Conservation (phyloP, 2,329 filamentous ascomycete species). For the Hyphodiscus sp. region DNA sequence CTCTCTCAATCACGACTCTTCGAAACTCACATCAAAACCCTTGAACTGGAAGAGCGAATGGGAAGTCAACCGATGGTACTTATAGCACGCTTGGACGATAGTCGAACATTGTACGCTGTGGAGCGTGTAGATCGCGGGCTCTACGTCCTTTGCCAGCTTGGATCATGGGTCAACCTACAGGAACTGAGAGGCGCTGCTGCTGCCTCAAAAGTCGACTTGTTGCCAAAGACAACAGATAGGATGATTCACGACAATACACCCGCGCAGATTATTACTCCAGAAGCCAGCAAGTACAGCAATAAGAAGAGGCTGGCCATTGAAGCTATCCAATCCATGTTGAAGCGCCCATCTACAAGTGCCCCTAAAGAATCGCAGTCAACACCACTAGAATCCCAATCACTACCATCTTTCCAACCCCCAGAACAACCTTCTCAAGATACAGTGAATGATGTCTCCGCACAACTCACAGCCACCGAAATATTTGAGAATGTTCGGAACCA, state of each 20-base stretch:
- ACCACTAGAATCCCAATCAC: conserved; percentile 3
- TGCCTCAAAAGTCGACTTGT: conserved; percentile 33
- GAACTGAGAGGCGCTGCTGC: conserved; percentile 46
- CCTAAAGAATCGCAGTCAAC: conserved; percentile 13
- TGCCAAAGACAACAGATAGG: conserved; percentile 21
- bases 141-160: conserved; percentile 64
- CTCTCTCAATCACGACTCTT: conserved; percentile 50
- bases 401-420: conserved; percentile 5
- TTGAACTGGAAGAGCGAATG: conserved; percentile 57
- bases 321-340: conserved; percentile 55
- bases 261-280: conserved; percentile 9
- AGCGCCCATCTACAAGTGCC: conserved; percentile 32
- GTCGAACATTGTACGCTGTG: conserved; percentile 51
- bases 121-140: conserved; percentile 56
- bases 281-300: conserved; percentile 32
- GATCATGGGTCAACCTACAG: conserved; percentile 56
- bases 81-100: conserved; percentile 52
- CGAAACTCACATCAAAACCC: conserved; percentile 54
- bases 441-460: conserved; percentile 5
- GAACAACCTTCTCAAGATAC: background rate
- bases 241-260: background rate
- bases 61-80: conserved; percentile 49
- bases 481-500: conserved; percentile 52
- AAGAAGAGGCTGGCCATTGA: conserved; percentile 55
- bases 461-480: conserved; percentile 41